Conservation (phyloP, 2,329 filamentous ascomycete species). For the Drechmeria coniospora region DNA sequence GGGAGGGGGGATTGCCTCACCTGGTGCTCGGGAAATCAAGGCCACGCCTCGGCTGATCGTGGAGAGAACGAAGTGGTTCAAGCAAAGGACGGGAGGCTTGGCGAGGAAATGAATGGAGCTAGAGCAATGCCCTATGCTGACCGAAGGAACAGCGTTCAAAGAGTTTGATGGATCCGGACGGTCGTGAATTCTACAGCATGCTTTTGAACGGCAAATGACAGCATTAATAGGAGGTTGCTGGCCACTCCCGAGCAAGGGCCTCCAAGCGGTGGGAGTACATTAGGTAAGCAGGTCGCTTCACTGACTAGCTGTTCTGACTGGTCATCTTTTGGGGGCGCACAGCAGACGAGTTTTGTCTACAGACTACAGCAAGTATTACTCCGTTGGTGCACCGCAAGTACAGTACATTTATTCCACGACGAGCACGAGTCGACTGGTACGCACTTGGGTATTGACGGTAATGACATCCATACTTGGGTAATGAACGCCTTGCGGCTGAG, state of each 20-base stretch:
- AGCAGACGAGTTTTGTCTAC: no score
- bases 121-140: background rate
- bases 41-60: background rate
- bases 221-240: constrained; percentile 13
- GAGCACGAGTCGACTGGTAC: no score
- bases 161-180: background rate
- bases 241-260: constrained; percentile 11
- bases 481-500: no score
- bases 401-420: no score
- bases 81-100: background rate
- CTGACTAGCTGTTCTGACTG: no score
- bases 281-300: constrained; percentile 10
- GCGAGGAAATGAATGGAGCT: background rate
- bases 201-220: constrained; percentile 13
- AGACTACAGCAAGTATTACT: no score
- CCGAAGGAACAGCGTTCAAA: no score
- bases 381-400: no score
- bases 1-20: constrained; percentile 1
- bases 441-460: no score
- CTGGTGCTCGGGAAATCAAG: background rate
- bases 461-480: no score
- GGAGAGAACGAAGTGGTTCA: background rate
- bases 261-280: constrained; percentile 4
- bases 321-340: no score
- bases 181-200: constrained; percentile 1